Base-by-base conservation (phyloP, 305 asterid species). In the Solanum hybrid region DNA sequence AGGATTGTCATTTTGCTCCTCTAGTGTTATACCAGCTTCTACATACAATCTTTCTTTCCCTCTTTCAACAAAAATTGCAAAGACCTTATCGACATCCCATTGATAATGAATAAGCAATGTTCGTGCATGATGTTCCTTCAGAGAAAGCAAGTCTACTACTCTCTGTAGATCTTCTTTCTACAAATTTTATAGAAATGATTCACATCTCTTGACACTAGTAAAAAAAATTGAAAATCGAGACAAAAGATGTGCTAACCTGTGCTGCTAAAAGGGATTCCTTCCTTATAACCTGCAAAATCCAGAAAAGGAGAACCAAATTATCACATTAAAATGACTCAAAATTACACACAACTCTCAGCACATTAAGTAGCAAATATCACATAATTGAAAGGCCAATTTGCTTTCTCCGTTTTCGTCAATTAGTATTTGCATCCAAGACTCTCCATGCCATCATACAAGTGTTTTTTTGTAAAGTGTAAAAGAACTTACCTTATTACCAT, bases 181-280 rank as follows among this genome's bases (percentile, higher is more conserved):
- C 29, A 90, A 24, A 91, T 80, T 51, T 79, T 37, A 28, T 88
- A 71, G 11, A 28, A 40, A 33, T 86, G 74, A 26, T 31, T 75
- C 57, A 88, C n/a, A 88, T 20, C 33, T 6, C 75, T 12, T 12
- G 2, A 26, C 75, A 88, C 28, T 22, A 73, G 28, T n/a, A 61
- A 31, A 51, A 69, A 11, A 82, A 11, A 11, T 29, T 29, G 42
- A 31, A 31, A 14, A 80, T 75, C 12, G 64, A 14, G 11, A 16
- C 78, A 67, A 86, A 81, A 6, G 10, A 31, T 76, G 18, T 75
- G 22, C 92, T 87, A 69, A 94, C 97, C 95, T 95, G 97, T 37
- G 97, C 97, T 34, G 92, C 94, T 92, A 95, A 89, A 88, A 95
- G 94, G 61, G 94, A 93, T 87, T 95, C 95, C 89, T 92, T 91